These are phyloP conservation scores for Schwanniomyces pseudopolymorphus DNA, from an alignment of 805 yeast genomes.

Conservation along the genomic window DNA sequence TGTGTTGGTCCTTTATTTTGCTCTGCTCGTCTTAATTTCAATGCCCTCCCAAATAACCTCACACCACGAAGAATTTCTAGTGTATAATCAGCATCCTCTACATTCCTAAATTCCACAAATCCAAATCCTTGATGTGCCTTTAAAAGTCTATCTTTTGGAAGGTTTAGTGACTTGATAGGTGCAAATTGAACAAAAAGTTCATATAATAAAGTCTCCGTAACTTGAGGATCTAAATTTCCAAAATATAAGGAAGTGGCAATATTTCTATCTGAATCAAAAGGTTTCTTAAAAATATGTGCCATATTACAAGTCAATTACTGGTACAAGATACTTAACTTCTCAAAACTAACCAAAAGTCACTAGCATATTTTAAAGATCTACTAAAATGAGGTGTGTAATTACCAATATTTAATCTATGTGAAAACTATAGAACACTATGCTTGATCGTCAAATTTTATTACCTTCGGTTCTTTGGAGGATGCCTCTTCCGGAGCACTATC, in stretches of 20 bases:
- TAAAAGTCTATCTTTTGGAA: constrained; percentile 77
- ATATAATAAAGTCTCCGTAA: constrained; percentile 66
- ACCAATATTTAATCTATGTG: neutral
- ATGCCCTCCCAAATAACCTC: constrained; percentile 56
- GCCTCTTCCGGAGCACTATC: constrained; percentile 36
- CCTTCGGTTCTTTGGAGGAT: constrained; percentile 21
- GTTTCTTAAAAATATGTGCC: constrained; percentile 32
- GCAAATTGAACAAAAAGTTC: constrained; percentile 86
- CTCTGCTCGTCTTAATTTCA: constrained; percentile 58
- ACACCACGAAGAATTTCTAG: constrained; percentile 58
- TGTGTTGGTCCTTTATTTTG: constrained; percentile 12
- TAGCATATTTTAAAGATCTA: neutral
- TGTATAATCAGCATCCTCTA: constrained; percentile 70
- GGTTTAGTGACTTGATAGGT: constrained; percentile 64
- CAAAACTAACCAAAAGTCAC: neutral
- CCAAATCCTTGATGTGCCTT: constrained; percentile 84
- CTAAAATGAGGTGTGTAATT: neutral
- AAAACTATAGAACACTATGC: neutral
- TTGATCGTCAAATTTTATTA: neutral
- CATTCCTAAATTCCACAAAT: constrained; percentile 67
- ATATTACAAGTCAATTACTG: constrained; percentile 8
- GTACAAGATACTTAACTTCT: neutral
- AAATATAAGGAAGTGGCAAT: constrained; percentile 68
- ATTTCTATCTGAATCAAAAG: constrained; percentile 49
- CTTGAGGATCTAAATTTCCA: constrained; percentile 79